phyloP scores from a whole-genome alignment of 1,284 basidiomycete genomes.

The Boletus sp. region DNA sequence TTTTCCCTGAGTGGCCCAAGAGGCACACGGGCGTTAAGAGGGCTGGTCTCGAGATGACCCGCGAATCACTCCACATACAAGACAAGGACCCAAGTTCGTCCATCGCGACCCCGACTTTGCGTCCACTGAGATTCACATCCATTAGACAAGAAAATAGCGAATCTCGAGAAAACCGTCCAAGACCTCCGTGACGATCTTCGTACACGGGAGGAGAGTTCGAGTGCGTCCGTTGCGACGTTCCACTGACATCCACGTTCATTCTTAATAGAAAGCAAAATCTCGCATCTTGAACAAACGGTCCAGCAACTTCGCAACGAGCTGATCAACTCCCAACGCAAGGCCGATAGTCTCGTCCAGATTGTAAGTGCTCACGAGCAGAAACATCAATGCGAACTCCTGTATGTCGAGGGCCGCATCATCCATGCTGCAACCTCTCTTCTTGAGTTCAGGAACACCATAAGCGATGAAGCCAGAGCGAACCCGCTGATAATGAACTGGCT shows the following conservation, averaged over 20 bases:
- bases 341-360: neutral
- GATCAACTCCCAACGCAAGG: neutral
- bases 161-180: neutral
- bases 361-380: constrained; percentile 1
- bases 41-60: neutral
- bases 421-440: neutral
- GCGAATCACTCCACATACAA: neutral
- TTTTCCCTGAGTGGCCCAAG: neutral
- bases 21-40: too few relatives aligned
- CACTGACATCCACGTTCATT: neutral
- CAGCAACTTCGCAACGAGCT: neutral
- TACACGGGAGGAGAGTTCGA: neutral
- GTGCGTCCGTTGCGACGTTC: neutral
- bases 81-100: neutral
- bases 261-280: neutral
- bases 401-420: neutral
- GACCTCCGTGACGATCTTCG: neutral
- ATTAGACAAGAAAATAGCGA: neutral
- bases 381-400: neutral
- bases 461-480: neutral
- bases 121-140: neutral
- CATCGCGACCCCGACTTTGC: neutral
- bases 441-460: neutral
- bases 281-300: neutral
- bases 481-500: neutral